These are phyloP conservation scores for Fusarium falciforme DNA, from an alignment of 2,329 filamentous ascomycete genomes.

Conservation along the genomic window DNA sequence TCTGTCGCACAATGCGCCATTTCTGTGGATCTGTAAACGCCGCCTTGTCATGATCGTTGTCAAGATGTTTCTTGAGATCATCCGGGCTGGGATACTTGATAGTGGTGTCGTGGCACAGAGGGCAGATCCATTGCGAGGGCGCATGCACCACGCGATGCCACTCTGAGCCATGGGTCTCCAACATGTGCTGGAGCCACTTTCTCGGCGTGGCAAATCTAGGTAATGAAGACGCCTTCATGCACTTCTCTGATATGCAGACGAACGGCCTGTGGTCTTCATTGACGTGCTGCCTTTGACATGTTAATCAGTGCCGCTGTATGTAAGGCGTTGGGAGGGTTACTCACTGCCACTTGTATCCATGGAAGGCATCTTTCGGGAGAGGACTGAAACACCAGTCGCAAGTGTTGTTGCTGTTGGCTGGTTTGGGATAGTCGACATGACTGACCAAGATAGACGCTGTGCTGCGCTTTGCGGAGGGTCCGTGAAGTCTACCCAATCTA, in stretches of 20 bases:
- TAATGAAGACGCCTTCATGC: not conserved
- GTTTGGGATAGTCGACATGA: not conserved
- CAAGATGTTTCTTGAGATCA: not conserved
- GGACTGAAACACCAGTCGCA: not conserved
- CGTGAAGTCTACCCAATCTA: fast-evolving
- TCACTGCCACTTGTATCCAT: not conserved
- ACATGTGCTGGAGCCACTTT: not conserved
- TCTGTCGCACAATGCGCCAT: not conserved
- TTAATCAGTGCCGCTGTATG: no score
- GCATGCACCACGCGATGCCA: not conserved
- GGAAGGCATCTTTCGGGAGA: not conserved
- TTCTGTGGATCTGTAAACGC: not conserved
- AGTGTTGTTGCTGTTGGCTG: not conserved
- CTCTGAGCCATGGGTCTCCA: not conserved
- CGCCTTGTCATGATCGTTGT: not conserved
- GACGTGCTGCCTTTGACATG: not conserved
- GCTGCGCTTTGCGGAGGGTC: not conserved
- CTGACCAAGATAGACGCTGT: not conserved
- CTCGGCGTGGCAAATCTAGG: not conserved
- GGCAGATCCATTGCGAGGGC: not conserved
- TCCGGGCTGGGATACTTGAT: not conserved
- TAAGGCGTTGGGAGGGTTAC: no score
- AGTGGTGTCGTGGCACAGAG: not conserved
- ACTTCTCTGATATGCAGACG: not conserved
- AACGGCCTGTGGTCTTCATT: not conserved